Conservation (phyloP, 202 grass and related monocot species). For the Dendrocalamus latiflorus region DNA sequence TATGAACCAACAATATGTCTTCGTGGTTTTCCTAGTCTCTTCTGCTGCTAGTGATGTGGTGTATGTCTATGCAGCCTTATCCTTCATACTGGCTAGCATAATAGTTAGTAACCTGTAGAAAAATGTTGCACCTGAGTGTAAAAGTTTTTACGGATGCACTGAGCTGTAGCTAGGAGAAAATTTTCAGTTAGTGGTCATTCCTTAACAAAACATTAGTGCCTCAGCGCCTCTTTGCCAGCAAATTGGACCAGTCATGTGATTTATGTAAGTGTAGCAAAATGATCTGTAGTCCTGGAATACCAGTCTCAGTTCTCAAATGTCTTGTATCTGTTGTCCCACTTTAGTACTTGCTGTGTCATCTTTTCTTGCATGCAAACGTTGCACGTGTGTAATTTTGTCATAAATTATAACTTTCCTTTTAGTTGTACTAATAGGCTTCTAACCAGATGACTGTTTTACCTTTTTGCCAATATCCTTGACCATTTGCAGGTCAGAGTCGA, state of each 20-base stretch:
- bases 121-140: neutral
- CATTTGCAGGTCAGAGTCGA: slow-evolving; percentile 78
- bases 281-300: neutral
- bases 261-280: neutral
- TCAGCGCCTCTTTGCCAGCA: neutral
- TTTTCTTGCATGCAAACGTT: neutral
- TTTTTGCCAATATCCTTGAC: neutral
- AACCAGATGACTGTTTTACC: no score
- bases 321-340: neutral
- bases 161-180: neutral
- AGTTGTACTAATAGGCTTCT: no score
- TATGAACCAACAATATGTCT: neutral
- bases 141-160: neutral
- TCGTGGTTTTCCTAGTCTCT: neutral
- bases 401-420: no score
- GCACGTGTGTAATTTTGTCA: neutral
- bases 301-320: neutral
- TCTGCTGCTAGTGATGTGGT: neutral
- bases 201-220: no score
- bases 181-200: neutral
- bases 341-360: no score
- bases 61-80: neutral
- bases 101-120: no score
- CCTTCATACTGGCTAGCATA: neutral
- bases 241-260: neutral